These are phyloP conservation scores for Fraxinus anomala DNA, from an alignment of 257 asterid genomes.

Conservation along the genomic window DNA sequence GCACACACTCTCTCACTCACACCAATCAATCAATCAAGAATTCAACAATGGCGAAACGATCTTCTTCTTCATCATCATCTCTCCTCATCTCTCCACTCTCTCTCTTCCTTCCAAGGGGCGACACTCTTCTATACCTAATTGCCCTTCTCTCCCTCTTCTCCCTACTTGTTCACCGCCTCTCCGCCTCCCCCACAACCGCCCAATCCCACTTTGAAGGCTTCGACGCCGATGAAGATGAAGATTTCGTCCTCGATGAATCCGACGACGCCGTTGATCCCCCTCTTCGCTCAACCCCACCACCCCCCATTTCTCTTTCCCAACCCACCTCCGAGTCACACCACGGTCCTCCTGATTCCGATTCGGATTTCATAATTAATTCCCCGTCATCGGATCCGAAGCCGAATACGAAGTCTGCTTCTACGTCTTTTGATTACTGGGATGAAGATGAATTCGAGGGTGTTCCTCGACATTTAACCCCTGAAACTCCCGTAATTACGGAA, in stretches of 20 bases:
- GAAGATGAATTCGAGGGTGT: slow-evolving; percentile 95
- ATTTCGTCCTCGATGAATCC: slow-evolving; percentile 32
- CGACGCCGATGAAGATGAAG: slow-evolving; percentile 82
- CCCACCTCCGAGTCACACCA: slow-evolving; percentile 58
- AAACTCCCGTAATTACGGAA: slow-evolving; percentile 34
- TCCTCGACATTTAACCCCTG: slow-evolving; percentile 41
- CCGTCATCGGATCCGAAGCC: slow-evolving; percentile 51
- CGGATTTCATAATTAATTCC: slow-evolving; percentile 27
- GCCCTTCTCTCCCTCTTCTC: slow-evolving; percentile 61
- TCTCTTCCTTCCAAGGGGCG: slow-evolving; percentile 59
- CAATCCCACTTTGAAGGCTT: slow-evolving; percentile 83
- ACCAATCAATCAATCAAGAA: background rate
- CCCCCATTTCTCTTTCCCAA: slow-evolving; percentile 57
- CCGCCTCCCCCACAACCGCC: slow-evolving; percentile 49
- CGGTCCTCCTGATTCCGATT: slow-evolving; percentile 51
- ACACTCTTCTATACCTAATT: slow-evolving; percentile 45
- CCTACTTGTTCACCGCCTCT: slow-evolving; percentile 70
- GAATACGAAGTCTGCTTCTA: slow-evolving; percentile 35
- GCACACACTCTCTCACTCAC: background rate
- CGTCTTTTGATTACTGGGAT: slow-evolving; percentile 75
- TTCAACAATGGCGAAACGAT: slow-evolving; percentile 53
- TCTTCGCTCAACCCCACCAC: slow-evolving; percentile 60
- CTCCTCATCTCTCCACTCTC: slow-evolving; percentile 42
- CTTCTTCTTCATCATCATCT: slow-evolving; percentile 27
- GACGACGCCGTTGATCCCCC: slow-evolving; percentile 37